Evolutionary conservation across 208 protist genomes (phyloP).

Genomic region (Wallacemonas rigidus): DNA sequence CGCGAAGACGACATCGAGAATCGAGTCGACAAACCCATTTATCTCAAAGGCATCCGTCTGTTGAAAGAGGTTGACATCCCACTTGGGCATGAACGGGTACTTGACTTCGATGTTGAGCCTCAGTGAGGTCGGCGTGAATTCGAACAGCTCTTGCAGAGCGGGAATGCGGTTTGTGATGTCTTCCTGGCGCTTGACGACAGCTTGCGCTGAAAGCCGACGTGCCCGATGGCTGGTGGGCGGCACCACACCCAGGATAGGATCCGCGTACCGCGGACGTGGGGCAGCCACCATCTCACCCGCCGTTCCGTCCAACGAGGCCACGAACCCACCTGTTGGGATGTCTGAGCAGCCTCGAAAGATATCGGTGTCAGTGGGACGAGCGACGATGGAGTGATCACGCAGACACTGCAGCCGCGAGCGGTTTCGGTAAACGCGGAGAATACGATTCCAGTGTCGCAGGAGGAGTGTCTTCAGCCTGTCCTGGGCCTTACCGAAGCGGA

Average conservation of each 20-base stretch:
- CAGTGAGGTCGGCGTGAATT: constrained; percentile 53
- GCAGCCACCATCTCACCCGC: background rate
- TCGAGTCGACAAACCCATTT: constrained; percentile 77
- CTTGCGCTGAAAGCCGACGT: constrained; percentile 15
- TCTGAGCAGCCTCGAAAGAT: constrained; percentile 23
- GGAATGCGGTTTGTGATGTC: constrained; percentile 76
- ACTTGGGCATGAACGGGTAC: constrained; percentile 73
- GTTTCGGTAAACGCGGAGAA: constrained; percentile 33
- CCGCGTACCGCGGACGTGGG: background rate
- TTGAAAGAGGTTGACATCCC: constrained; percentile 69
- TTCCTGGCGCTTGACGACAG: constrained; percentile 48
- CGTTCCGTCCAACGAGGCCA: background rate
- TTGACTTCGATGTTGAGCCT: constrained; percentile 81
- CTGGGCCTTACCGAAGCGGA: constrained; percentile 42
- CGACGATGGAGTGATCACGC: constrained; percentile 7
- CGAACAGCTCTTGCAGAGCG: constrained; percentile 62
- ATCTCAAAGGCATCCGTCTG: constrained; percentile 81
- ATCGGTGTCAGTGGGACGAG: constrained; percentile 3
- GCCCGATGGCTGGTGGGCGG: background rate
- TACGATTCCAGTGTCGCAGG: constrained; percentile 57
- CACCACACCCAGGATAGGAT: background rate
- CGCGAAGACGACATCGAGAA: constrained; percentile 66
- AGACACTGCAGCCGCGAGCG: constrained; percentile 22
- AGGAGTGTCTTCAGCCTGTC: constrained; percentile 58
- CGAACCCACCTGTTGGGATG: background rate